Conservation (phyloP, 495 filamentous ascomycete species). For the Daldinia bambusicola region DNA sequence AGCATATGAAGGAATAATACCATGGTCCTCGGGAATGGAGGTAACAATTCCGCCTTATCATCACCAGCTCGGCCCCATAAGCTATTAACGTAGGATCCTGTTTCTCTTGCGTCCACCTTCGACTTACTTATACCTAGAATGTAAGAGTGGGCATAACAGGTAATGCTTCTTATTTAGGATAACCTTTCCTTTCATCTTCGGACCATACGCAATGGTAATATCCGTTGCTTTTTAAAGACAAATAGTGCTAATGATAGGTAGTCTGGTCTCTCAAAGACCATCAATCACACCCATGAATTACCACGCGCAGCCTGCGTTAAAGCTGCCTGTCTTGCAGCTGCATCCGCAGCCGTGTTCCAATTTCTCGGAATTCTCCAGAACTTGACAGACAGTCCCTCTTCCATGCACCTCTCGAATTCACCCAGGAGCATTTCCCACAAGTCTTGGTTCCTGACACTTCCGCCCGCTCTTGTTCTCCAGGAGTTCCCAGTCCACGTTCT, state of each 20-base stretch:
- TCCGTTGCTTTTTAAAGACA: neutral
- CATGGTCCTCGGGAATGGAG: no score
- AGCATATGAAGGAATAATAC: no score
- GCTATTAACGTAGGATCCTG: no score
- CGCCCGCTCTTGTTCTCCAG: constrained; percentile 47
- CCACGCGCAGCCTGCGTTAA: neutral
- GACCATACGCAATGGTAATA: neutral
- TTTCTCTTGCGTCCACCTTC: no score
- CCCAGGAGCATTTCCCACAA: constrained; percentile 56
- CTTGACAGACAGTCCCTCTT: constrained; percentile 44
- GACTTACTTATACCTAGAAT: no score
- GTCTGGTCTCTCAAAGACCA: no score
- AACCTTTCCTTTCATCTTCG: no score
- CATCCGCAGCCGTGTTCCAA: constrained; percentile 55
- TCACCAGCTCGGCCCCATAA: no score
- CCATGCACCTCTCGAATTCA: constrained; percentile 46
- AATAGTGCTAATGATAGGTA: neutral
- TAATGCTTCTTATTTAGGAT: no score
- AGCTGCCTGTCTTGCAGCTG: constrained; percentile 53
- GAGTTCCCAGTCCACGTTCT: constrained; percentile 54
- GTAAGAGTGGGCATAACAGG: no score
- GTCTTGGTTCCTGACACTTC: constrained; percentile 53
- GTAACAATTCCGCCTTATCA: no score
- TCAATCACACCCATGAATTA: constrained; percentile 1
- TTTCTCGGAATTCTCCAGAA: constrained; percentile 59